phyloP scores from a whole-genome alignment of 2,329 filamentous ascomycete species.

The Hypoxylon sp. region DNA sequence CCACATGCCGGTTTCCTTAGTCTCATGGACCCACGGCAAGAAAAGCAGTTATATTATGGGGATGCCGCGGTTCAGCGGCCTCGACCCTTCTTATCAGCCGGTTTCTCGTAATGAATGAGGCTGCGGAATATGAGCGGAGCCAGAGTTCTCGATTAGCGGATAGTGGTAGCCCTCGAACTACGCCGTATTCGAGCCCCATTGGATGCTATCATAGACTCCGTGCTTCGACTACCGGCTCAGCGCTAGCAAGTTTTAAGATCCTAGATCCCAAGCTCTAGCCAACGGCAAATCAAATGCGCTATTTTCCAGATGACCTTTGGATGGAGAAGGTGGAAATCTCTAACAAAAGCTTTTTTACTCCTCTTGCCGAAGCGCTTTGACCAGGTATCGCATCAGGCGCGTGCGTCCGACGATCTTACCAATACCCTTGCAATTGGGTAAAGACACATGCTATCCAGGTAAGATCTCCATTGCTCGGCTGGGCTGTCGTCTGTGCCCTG shows the following conservation, averaged over 20 bases:
- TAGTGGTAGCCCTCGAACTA: constrained; percentile 7
- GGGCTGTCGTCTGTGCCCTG: constrained; percentile 6
- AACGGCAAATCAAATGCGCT: constrained; percentile 26
- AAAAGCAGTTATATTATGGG: constrained; percentile 11
- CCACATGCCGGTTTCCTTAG: constrained; percentile 21
- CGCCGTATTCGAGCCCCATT: constrained; percentile 17
- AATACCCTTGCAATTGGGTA: constrained; percentile 23
- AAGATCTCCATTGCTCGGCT: constrained; percentile 28
- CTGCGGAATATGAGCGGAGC: constrained; percentile 12
- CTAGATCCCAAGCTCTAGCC: constrained; percentile 18
- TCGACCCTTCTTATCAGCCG: constrained; percentile 17
- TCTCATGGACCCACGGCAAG: constrained; percentile 17
- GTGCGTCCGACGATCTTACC: constrained; percentile 28
- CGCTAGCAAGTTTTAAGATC: constrained; percentile 23
- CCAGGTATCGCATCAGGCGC: constrained; percentile 27
- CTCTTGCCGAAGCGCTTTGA: constrained; percentile 27
- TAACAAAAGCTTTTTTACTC: constrained; percentile 21
- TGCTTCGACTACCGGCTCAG: constrained; percentile 28
- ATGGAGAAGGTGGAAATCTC: constrained; percentile 27
- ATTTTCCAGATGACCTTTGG: constrained; percentile 31
- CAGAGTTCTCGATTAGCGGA: constrained; percentile 10
- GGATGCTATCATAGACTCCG: constrained; percentile 18
- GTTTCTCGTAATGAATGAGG: constrained; percentile 8
- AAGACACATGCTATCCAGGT: constrained; percentile 30
- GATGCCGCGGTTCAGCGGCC: constrained; percentile 11